Evolutionary conservation across 2,329 filamentous ascomycete species (phyloP).

Genomic region (Aspergillus piperis): DNA sequence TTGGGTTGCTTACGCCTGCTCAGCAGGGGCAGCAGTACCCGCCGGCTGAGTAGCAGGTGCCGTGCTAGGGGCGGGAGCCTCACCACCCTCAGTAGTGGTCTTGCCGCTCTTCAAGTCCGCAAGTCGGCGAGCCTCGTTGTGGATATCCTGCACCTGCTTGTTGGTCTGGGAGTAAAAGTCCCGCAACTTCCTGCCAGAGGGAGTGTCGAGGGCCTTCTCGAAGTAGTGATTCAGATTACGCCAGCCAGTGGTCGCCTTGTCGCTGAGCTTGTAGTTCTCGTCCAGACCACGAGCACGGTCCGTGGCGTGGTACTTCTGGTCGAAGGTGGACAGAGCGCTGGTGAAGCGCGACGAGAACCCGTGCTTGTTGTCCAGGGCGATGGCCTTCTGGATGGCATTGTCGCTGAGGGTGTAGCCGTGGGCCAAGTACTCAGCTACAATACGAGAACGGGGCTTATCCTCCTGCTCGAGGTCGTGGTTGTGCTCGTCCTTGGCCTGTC

Average conservation of each 20-base stretch:
- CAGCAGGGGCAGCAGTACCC: constrained; percentile 26
- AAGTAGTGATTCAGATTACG: constrained; percentile 82
- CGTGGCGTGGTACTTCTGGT: constrained; percentile 81
- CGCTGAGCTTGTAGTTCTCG: constrained; percentile 76
- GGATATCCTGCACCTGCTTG: constrained; percentile 91
- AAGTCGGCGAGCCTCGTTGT: constrained; percentile 83
- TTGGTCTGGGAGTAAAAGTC: constrained; percentile 82
- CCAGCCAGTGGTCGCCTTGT: constrained; percentile 68
- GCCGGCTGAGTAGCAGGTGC: constrained; percentile 26
- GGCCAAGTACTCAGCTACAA: constrained; percentile 93
- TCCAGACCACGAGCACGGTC: constrained; percentile 85
- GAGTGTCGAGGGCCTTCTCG: constrained; percentile 84
- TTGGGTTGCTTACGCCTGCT: constrained; percentile 27
- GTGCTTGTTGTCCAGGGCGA: constrained; percentile 87
- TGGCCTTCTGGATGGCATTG: constrained; percentile 75
- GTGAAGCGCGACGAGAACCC: constrained; percentile 81
- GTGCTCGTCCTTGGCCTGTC: constrained; percentile 55
- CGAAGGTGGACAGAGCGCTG: constrained; percentile 71
- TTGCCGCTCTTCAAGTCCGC: constrained; percentile 77
- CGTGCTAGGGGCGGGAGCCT: constrained; percentile 22
- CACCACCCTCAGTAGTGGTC: constrained; percentile 42
- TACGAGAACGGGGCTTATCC: constrained; percentile 92
- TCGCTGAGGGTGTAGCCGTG: constrained; percentile 86
- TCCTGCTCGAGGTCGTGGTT: constrained; percentile 80
- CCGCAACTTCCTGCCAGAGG: constrained; percentile 83